Evolutionary conservation across 208 protist species (phyloP).

Genomic region (Porcisia deanei): DNA sequence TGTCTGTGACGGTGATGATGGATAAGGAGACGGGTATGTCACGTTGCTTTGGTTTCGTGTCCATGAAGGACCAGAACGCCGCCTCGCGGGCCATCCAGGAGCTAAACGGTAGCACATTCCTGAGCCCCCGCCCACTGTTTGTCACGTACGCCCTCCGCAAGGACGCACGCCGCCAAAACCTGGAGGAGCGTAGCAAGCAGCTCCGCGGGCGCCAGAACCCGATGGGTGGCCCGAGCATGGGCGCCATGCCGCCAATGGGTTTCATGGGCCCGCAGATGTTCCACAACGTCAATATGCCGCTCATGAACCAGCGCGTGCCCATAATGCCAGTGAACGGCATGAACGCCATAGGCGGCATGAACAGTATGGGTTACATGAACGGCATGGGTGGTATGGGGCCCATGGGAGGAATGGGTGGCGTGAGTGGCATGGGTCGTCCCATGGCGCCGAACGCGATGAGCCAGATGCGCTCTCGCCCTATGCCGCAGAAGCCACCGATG

Average conservation of each 20-base stretch:
- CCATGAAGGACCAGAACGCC: conserved; percentile 95
- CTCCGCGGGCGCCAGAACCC: conserved; percentile 76
- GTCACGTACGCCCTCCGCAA: conserved; percentile 97
- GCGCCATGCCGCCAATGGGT: conserved; percentile 39
- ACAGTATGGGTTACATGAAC: conserved; percentile 32
- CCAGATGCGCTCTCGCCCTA: conserved; percentile 61
- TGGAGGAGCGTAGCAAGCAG: conserved; percentile 92
- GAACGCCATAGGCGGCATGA: conserved; percentile 39
- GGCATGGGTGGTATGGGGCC: conserved; percentile 34
- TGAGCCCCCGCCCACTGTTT: conserved; percentile 97
- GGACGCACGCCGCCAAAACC: conserved; percentile 94
- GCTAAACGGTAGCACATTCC: conserved; percentile 96
- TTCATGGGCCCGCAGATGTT: conserved; percentile 62
- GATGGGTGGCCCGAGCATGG: conserved; percentile 64
- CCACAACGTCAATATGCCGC: conserved; percentile 68
- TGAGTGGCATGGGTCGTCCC: conserved; percentile 41
- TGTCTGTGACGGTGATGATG: conserved; percentile 96
- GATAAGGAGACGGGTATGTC: conserved; percentile 92
- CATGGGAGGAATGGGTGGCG: conserved; percentile 29
- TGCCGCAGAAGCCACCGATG: conserved; percentile 71
- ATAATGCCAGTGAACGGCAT: conserved; percentile 73
- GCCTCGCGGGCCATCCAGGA: conserved; percentile 95
- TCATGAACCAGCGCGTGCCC: conserved; percentile 76
- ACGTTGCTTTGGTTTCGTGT: conserved; percentile 98
- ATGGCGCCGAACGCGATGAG: conserved; percentile 77